Evolutionary conservation across 352 stramenopile species (phyloP).

Genomic region (Hyaloperonospora brassicae): DNA sequence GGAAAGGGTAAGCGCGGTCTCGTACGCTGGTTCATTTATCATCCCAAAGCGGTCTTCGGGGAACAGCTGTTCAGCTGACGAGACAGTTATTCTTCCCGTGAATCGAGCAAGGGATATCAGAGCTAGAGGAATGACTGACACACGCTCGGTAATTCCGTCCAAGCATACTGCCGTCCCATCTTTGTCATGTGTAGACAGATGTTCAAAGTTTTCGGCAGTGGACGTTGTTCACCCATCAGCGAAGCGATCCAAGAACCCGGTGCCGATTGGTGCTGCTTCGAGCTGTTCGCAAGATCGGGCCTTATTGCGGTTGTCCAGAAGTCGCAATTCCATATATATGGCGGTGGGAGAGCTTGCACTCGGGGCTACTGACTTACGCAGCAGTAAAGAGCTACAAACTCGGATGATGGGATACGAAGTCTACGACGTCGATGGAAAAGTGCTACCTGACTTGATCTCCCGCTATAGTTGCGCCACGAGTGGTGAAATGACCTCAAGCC

Average conservation of each 20-base stretch:
- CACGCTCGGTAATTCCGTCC: slow-evolving; percentile 1
- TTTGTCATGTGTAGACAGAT: slow-evolving; percentile 8
- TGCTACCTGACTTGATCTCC: slow-evolving; percentile 24
- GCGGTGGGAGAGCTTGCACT: slow-evolving; percentile 17
- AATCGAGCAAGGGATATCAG: background rate
- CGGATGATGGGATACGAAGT: slow-evolving; percentile 29
- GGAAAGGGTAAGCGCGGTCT: background rate
- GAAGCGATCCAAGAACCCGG: slow-evolving; percentile 40
- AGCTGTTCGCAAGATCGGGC: slow-evolving; percentile 31
- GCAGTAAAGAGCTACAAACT: slow-evolving; percentile 1
- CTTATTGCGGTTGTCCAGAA: slow-evolving; percentile 46
- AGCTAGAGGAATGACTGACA: slow-evolving; percentile 1
- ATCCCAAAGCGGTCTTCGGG: slow-evolving; percentile 23
- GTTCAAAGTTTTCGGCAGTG: slow-evolving; percentile 2
- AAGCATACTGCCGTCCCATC: slow-evolving; percentile 1
- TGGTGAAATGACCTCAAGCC: slow-evolving; percentile 19
- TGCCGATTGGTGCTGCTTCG: slow-evolving; percentile 24
- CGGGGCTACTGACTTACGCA: slow-evolving; percentile 3
- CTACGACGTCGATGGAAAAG: slow-evolving; percentile 20
- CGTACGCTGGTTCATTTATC: slow-evolving; percentile 15
- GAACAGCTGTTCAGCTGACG: slow-evolving; percentile 4
- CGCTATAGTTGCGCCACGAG: slow-evolving; percentile 27
- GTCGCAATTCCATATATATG: slow-evolving; percentile 48
- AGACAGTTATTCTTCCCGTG: background rate
- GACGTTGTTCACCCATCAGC: slow-evolving; percentile 3